These are phyloP conservation scores for Boehmeria nivea DNA, from an alignment of 306 rosid genomes.

Conservation along the genomic window DNA sequence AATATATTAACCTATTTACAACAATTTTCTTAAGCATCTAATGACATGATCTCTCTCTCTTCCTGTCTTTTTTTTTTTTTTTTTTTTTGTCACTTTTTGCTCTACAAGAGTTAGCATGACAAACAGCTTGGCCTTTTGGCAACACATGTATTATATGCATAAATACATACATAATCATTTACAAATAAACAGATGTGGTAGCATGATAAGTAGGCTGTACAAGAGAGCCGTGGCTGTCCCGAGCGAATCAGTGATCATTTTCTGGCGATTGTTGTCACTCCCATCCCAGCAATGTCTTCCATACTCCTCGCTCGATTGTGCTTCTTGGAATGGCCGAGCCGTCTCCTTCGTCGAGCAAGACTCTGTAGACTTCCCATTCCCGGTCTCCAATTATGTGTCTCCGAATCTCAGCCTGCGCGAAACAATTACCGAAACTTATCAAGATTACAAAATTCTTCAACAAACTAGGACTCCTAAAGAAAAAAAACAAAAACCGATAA, in stretches of 20 bases:
- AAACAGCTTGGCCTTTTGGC: not conserved
- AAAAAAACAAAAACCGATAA: too few species aligned
- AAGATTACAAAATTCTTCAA: not conserved
- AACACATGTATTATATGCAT: too few species aligned
- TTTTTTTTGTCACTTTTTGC: conserved; percentile 20
- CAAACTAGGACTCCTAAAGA: too few species aligned
- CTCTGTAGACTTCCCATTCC: conserved; percentile 90
- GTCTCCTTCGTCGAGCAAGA: conserved; percentile 86
- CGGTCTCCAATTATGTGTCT: conserved; percentile 66
- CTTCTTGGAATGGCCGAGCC: conserved; percentile 44
- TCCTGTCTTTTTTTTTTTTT: conserved; percentile 18
- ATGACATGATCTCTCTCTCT: conserved; percentile 13
- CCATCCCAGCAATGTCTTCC: conserved; percentile 99
- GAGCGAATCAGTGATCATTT: too few species aligned
- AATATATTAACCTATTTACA: conserved; percentile 26
- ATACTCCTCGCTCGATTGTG: conserved; percentile 64
- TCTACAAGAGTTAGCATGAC: conserved; percentile 33
- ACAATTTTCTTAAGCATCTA: conserved; percentile 16
- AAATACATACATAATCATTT: too few species aligned
- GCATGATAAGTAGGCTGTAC: too few species aligned
- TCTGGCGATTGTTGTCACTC: conserved; percentile 37
- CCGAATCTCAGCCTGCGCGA: conserved; percentile 68
- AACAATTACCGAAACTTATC: conserved; percentile 14
- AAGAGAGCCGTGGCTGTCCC: too few species aligned
- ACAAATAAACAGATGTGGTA: too few species aligned